phyloP scores from a whole-genome alignment of 306 rosid genomes.

The Trichosanthes truncata region DNA sequence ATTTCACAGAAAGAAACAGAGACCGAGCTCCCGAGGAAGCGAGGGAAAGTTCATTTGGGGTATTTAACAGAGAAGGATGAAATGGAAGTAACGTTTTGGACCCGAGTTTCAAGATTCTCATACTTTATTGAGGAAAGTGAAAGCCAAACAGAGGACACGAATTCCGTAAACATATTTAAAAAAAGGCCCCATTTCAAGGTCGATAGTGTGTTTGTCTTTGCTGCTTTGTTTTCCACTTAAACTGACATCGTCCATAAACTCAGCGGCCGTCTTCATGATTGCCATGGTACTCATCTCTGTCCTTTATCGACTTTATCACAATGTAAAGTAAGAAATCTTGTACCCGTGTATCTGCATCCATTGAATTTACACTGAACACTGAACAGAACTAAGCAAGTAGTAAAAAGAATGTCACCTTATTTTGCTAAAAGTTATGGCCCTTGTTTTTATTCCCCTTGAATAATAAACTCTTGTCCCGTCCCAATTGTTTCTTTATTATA shows the following conservation, averaged over 20 bases:
- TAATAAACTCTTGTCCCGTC: not conserved
- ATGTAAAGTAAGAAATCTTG: constrained; percentile 21
- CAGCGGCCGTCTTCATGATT: constrained; percentile 78
- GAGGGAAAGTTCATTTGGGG: constrained; percentile 19
- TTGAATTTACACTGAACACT: not conserved
- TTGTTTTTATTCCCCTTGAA: not conserved
- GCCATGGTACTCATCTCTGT: constrained; percentile 28
- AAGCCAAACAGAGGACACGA: constrained; percentile 14
- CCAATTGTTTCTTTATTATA: not conserved
- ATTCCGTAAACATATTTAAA: constrained; percentile 15
- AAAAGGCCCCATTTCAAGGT: constrained; percentile 36
- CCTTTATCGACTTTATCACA: constrained; percentile 40
- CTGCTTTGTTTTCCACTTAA: constrained; percentile 50
- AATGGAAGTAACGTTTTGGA: not conserved
- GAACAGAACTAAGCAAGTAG: not conserved
- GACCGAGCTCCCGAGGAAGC: not conserved
- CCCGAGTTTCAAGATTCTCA: constrained; percentile 1
- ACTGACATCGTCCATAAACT: constrained; percentile 34
- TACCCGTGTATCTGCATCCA: constrained; percentile 24
- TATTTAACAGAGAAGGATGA: constrained; percentile 32
- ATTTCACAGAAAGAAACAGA: constrained; percentile 16
- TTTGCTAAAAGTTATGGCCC: not conserved
- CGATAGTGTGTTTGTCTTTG: constrained; percentile 40
- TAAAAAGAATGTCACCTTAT: constrained; percentile 1
- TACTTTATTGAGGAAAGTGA: constrained; percentile 24